These are phyloP conservation scores for Ceratocystis papillata DNA, from an alignment of 2,329 filamentous ascomycete genomes.

Conservation along the genomic window DNA sequence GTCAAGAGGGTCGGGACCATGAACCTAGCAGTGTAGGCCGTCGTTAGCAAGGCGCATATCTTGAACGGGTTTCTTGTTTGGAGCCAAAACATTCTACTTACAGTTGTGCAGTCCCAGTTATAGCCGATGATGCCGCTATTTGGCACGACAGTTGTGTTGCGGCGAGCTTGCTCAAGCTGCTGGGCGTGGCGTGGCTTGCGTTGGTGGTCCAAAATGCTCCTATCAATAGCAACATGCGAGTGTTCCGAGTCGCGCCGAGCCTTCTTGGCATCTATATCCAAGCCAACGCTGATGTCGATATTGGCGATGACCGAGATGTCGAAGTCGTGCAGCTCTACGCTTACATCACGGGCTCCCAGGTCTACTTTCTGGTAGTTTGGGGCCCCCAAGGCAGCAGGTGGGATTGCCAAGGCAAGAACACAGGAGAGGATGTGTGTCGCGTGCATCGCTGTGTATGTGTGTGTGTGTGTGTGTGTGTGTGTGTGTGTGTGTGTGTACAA, in stretches of 20 bases:
- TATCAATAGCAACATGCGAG: background rate
- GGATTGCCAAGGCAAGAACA: background rate
- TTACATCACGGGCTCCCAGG: background rate
- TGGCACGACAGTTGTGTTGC: background rate
- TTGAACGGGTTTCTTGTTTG: no score
- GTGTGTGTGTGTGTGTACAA: background rate
- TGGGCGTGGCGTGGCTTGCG: background rate
- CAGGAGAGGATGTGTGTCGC: slow-evolving; percentile 10
- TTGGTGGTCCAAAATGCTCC: background rate
- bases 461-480: background rate
- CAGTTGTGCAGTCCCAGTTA: slow-evolving; percentile 24
- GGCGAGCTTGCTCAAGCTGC: background rate
- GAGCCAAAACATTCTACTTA: background rate
- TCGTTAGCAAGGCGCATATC: background rate
- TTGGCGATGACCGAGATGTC: background rate
- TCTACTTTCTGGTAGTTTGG: background rate
- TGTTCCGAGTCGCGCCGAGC: background rate
- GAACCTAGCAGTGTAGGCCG: slow-evolving; percentile 7
- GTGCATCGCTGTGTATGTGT: background rate
- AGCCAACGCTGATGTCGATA: background rate
- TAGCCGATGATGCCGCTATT: slow-evolving; percentile 18
- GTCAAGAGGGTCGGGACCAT: slow-evolving; percentile 21
- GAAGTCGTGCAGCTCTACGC: slow-evolving; percentile 3
- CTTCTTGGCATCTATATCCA: background rate
- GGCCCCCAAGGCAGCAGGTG: slow-evolving; percentile 1